Percentiles rank a stretch among this genome's conserved stretches.
Evolutionary conservation across 495 filamentous ascomycete species (phyloP).

Genomic region (Collariella sp.): DNA sequence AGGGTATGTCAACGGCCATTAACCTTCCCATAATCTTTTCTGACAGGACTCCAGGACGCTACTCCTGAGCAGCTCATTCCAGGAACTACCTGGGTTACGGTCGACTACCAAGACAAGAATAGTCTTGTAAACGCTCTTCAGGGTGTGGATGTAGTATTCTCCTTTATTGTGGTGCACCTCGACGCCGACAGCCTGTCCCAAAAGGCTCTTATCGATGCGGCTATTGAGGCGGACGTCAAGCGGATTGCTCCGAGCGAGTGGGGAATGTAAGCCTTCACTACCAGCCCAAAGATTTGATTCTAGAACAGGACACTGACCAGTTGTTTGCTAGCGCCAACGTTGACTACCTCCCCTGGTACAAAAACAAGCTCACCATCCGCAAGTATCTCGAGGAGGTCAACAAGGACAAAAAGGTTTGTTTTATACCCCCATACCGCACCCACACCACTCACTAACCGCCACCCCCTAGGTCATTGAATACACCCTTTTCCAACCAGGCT

Average conservation of each 20-base stretch:
- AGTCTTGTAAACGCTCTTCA: constrained; percentile 30
- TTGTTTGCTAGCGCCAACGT: constrained; percentile 7
- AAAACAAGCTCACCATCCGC: constrained; percentile 37
- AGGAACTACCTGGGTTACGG: constrained; percentile 30
- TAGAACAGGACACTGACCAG: background rate
- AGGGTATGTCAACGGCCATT: constrained; percentile 24
- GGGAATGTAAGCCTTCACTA: constrained; percentile 29
- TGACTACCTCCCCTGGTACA: constrained; percentile 37
- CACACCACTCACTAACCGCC: constrained; percentile 2
- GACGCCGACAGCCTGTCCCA: constrained; percentile 30
- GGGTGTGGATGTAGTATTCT: constrained; percentile 47
- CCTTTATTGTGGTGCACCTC: constrained; percentile 35
- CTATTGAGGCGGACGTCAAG: constrained; percentile 43
- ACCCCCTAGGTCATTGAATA: constrained; percentile 46
- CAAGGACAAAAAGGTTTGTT: constrained; percentile 5
- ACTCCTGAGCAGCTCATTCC: constrained; percentile 6
- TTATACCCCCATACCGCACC: background rate
- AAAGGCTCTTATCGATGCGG: constrained; percentile 44
- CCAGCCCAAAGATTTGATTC: no score
- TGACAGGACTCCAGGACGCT: constrained; percentile 7
- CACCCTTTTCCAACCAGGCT: constrained; percentile 46
- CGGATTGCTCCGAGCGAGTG: constrained; percentile 44
- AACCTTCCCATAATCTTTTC: background rate
- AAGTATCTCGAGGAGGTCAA: constrained; percentile 36
- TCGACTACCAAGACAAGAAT: constrained; percentile 37